Evolutionary conservation across 768 basidiomycete species (phyloP), one percentile per base, ranked within the genome.

Genomic region (Phylloporus arenicola): DNA sequence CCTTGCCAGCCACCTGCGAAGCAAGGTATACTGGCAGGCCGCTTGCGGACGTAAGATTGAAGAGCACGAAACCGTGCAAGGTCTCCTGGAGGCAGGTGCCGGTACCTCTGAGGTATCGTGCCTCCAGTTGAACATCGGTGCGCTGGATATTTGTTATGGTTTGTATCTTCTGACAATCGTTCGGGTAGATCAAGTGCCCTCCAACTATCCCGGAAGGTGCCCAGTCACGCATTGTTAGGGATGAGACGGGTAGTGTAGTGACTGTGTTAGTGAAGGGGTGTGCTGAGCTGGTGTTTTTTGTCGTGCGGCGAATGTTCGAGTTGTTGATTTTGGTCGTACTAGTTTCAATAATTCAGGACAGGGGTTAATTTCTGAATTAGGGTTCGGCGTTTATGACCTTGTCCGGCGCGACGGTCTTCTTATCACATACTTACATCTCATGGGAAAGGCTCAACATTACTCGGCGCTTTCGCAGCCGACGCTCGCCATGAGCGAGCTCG

Each of bases 401-500:
- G 40, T 41, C 35, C 35, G 35, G 35, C 35, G 29, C 17, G 35
- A 29, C 45, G 35, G 11, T 41, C 40, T 47, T 41, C 40, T 52
- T 52, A 55, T 66, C 35, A 17, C 17, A 37, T 37, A 45, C 37
- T 19, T 19, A 24, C 41, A 54, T 34, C 40, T 13, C 30, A 68
- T 68, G 60, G 47, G n/a, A 50, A 61, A 52, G 31, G 43, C 39
- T 48, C 68, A 56, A 37, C 64, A 72, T 49, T 88, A 88, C 64
- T 86, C 84, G 35, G 76, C 81, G 19, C 77, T 84, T 56, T 75
- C 75, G 0, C 82, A 84, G 19, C 86, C 86, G 6, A 75, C 72
- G 25, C 77, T 88, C 49, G 76, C 79, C 37, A 86, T 86, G 81
- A 83, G 82, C 52, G 86, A 88, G 71, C 84, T 88, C 43, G 80